These are phyloP conservation scores for Striga hermonthica DNA, from an alignment of 305 asterid genomes.

Conservation along the genomic window DNA sequence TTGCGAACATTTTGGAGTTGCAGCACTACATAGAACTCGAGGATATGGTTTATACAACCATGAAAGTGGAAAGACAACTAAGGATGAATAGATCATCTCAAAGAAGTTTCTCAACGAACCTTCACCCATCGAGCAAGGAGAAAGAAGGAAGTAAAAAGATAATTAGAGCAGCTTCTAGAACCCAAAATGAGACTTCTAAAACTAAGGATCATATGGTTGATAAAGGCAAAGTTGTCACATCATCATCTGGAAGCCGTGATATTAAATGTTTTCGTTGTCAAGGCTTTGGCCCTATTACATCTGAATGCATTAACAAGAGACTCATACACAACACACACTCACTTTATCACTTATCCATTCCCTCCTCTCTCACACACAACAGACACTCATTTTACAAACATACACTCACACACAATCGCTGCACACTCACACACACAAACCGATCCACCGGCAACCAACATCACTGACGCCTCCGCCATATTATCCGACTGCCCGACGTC, in stretches of 20 bases:
- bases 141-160: not conserved
- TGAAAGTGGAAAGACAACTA: not conserved
- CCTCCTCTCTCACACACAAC: no score
- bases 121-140: not conserved
- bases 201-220: not conserved
- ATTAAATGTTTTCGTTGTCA: conserved; percentile 5
- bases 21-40: conserved; percentile 15
- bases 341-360: no score
- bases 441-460: no score
- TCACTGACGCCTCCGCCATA: no score
- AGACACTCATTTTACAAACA: no score
- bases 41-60: not conserved
- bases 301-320: not conserved
- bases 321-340: no score
- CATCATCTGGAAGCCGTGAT: not conserved
- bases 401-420: no score
- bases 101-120: not conserved
- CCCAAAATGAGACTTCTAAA: not conserved
- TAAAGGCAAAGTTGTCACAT: not conserved
- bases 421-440: no score
- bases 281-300: not conserved
- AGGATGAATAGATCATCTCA: not conserved
- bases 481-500: no score
- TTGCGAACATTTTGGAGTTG: not conserved
- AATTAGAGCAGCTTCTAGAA: not conserved